Conservation (phyloP, 2,329 filamentous ascomycete species). For the Venturia pyrina region DNA sequence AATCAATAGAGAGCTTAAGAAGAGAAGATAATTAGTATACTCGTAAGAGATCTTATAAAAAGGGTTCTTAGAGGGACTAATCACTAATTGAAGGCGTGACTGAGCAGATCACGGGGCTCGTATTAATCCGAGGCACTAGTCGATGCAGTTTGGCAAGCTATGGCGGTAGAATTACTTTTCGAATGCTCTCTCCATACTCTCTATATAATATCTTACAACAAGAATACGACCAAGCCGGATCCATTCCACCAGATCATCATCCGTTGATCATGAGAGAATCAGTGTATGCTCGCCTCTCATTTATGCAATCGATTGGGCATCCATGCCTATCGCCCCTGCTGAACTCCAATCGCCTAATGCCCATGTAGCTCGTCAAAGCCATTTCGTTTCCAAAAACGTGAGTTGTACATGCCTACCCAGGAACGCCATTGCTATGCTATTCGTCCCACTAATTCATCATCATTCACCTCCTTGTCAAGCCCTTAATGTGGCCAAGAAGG, state of each 20-base stretch:
- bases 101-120: no score
- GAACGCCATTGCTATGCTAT: conserved; percentile 3
- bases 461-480: conserved; percentile 18
- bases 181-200: background rate
- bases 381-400: background rate
- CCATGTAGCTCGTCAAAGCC: background rate
- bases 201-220: background rate
- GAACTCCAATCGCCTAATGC: background rate
- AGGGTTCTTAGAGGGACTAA: no score
- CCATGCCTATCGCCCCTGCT: background rate
- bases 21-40: no score
- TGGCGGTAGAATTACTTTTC: background rate
- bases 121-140: no score
- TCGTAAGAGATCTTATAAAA: no score
- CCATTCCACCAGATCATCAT: background rate
- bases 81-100: no score
- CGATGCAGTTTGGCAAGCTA: no score
- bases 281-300: background rate
- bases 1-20: no score
- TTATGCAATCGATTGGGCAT: background rate
- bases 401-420: background rate
- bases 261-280: background rate
- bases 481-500: conserved; percentile 91
- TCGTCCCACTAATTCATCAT: background rate
- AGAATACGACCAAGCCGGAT: background rate